phyloP scores from a whole-genome alignment of 805 yeast species.

The Candida pseudofarinosa region DNA sequence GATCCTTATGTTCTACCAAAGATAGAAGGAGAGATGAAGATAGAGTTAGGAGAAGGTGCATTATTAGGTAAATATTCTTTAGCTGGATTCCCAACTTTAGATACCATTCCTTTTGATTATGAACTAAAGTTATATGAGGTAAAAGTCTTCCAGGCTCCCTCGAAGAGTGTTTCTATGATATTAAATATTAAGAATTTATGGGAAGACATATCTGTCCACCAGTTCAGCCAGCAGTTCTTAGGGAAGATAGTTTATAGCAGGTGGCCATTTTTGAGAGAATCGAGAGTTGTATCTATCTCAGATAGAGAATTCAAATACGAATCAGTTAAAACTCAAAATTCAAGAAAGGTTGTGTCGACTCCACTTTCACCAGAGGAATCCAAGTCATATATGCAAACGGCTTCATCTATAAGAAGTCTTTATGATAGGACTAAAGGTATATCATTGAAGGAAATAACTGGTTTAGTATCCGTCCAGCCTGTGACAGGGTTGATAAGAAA shows the following conservation, averaged over 20 bases:
- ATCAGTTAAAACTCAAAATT: slow-evolving; percentile 24
- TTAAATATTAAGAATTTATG: slow-evolving; percentile 55
- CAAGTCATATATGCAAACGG: slow-evolving; percentile 42
- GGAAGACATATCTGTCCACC: slow-evolving; percentile 53
- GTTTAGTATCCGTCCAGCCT: slow-evolving; percentile 65
- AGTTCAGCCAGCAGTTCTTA: slow-evolving; percentile 59
- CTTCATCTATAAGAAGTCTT: slow-evolving; percentile 32
- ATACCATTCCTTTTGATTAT: slow-evolving; percentile 59
- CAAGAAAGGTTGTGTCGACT: slow-evolving; percentile 24
- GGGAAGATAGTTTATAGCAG: slow-evolving; percentile 66
- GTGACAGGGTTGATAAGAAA: slow-evolving; percentile 76
- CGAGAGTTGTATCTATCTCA: slow-evolving; percentile 58
- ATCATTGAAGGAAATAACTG: slow-evolving; percentile 47
- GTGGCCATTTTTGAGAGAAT: slow-evolving; percentile 91
- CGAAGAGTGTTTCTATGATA: slow-evolving; percentile 78
- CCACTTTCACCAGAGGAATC: slow-evolving; percentile 43
- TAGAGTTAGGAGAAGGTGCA: slow-evolving; percentile 66
- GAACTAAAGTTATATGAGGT: slow-evolving; percentile 60
- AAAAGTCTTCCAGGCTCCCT: slow-evolving; percentile 77
- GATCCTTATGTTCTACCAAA: slow-evolving; percentile 50
- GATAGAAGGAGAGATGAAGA: slow-evolving; percentile 38
- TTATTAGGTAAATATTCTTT: slow-evolving; percentile 62
- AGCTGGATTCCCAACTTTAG: slow-evolving; percentile 88
- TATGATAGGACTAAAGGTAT: slow-evolving; percentile 62
- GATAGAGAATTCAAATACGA: slow-evolving; percentile 53